Conservation (phyloP, 2,329 filamentous ascomycete genomes). For the Dactylellina cionopaga region DNA sequence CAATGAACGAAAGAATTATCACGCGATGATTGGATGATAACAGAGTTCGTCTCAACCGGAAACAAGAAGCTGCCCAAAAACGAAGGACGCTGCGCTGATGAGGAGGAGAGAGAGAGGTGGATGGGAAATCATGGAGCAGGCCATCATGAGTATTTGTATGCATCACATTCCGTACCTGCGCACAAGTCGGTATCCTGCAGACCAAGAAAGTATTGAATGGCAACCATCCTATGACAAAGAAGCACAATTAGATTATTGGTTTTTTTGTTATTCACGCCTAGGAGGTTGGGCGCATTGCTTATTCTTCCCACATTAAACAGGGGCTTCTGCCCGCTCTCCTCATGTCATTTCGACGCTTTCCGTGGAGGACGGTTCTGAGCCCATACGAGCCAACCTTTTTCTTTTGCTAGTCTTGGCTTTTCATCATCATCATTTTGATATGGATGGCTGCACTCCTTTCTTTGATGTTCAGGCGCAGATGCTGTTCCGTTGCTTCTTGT, state of each 20-base stretch:
- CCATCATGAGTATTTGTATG: slow-evolving; percentile 46
- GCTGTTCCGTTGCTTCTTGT: neutral
- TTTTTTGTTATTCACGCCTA: neutral
- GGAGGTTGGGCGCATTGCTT: slow-evolving; percentile 40
- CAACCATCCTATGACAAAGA: neutral
- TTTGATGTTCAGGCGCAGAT: neutral
- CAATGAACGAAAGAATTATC: slow-evolving; percentile 24
- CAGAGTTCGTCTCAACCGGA: neutral
- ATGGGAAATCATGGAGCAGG: neutral
- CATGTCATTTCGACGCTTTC: slow-evolving; percentile 13
- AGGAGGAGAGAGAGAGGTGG: neutral
- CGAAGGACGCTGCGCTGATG: slow-evolving; percentile 45
- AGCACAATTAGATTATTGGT: neutral
- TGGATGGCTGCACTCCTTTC: slow-evolving; percentile 22
- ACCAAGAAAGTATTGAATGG: neutral
- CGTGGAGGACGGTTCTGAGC: slow-evolving; percentile 5
- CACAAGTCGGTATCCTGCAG: slow-evolving; percentile 11
- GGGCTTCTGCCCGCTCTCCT: slow-evolving; percentile 29
- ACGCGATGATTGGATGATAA: slow-evolving; percentile 14
- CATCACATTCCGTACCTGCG: slow-evolving; percentile 21
- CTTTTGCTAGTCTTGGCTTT: neutral
- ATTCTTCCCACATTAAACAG: slow-evolving; percentile 20
- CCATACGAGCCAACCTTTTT: slow-evolving; percentile 19
- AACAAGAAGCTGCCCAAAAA: slow-evolving; percentile 22
- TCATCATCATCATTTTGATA: slow-evolving; percentile 6